phyloP scores from a whole-genome alignment of 139 green algal genomes.

The Chlamydomonas schloesseri region DNA sequence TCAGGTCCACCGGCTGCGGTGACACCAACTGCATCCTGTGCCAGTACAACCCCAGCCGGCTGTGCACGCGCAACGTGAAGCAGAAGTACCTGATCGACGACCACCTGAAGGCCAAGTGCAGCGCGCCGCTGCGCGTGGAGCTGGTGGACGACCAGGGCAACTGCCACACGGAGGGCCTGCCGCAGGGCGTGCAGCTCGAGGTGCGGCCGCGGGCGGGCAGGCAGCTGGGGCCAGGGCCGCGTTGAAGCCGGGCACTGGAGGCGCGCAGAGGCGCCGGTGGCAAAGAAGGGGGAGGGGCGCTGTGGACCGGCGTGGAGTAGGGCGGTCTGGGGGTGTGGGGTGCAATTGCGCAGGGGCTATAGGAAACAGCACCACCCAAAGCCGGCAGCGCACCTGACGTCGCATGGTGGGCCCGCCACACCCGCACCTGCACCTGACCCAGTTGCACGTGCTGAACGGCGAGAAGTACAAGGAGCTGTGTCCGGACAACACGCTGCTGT shows the following conservation, averaged over 20 bases:
- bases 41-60: slow-evolving; percentile 74
- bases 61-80: slow-evolving; percentile 77
- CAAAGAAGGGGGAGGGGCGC: no score
- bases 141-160: slow-evolving; percentile 60
- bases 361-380: no score
- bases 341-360: no score
- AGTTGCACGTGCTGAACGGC: slow-evolving; percentile 74
- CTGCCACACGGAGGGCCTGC: slow-evolving; percentile 60
- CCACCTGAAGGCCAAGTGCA: slow-evolving; percentile 71
- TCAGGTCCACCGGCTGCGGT: slow-evolving; percentile 71
- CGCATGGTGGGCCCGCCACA: no score
- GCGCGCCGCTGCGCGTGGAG: slow-evolving; percentile 67
- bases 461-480: slow-evolving; percentile 79
- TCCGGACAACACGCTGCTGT: slow-evolving; percentile 71
- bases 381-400: no score
- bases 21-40: slow-evolving; percentile 65
- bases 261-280: no score
- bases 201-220: slow-evolving; percentile 19
- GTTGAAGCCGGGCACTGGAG: no score
- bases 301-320: no score
- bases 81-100: slow-evolving; percentile 78
- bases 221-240: no score
- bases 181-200: slow-evolving; percentile 64
- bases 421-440: no score
- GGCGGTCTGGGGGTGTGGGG: no score